Evolutionary conservation across 148 eudicot genomes (phyloP), one percentile per base, ranked within the genome.

Genomic region (Amaranthus palmeri): DNA sequence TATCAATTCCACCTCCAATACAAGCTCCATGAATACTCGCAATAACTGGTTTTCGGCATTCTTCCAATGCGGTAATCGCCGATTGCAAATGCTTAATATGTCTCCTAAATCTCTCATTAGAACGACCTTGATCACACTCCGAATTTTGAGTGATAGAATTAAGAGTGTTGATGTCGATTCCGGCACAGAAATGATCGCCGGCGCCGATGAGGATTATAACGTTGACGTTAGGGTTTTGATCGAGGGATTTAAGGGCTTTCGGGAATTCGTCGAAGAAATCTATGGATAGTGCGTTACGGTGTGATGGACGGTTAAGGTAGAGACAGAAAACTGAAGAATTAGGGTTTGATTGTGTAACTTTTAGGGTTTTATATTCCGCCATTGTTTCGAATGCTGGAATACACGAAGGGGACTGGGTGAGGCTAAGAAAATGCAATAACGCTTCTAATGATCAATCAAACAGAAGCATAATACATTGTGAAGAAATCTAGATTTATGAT

Each of bases 11-110:
- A 1, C 88, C 99, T 1, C 97, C 99, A 17, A 95, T 77, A 81
- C 99, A 95, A 60, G 81, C 96, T 2, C 96, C 99, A 7, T 88
- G 92, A 0, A 95, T 76, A 0, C 81, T 68, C 0, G 86, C 92
- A 1, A 95, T 88, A 48, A 95, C 97, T 4, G 99, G 99, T 79
- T 92, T 95, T 71, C 99, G 82, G 58, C 96, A 95, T 65, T 81
- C 74, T 82, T 95, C 99, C 3, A 95, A 14, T 4, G 97, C 91
- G 46, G 90, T 86, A 9, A 92, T 59, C 2, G 88, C 93, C 7
- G 74, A 85, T 78, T 95, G 97, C 67, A 90, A 12, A 46, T 56
- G 6, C 79, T 84, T 83, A n/a, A 95, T 85, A 6, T 80, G 63
- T 9, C 96, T 80, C 72, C 97, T 76, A 4, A 92, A 74, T 25